These are phyloP conservation scores for Daldinia sp. DNA, from an alignment of 2,329 filamentous ascomycete species.

Conservation along the genomic window DNA sequence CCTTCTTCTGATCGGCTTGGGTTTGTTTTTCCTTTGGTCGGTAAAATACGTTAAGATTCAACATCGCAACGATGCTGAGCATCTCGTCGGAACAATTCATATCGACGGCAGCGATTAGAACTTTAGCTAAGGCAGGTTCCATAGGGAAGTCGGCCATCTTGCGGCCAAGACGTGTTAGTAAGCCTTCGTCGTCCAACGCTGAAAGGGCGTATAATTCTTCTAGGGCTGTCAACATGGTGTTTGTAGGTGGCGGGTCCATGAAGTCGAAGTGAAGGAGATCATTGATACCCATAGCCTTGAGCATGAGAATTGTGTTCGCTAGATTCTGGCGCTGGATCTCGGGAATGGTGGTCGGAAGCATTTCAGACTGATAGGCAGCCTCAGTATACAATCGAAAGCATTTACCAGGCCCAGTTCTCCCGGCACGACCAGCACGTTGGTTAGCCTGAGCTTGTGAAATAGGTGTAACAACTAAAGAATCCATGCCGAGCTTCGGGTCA, in stretches of 20 bases:
- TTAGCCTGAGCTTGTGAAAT: conserved; percentile 98
- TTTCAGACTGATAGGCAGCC: conserved; percentile 93
- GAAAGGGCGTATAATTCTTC: conserved; percentile 95
- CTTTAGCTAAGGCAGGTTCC: conserved; percentile 92
- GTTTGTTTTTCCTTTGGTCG: conserved; percentile 97
- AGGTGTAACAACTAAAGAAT: conserved; percentile 92
- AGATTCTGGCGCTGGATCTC: conserved; percentile 97
- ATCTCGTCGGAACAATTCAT: conserved; percentile 93
- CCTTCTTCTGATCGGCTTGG: conserved; percentile 96
- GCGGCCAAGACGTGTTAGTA: conserved; percentile 88
- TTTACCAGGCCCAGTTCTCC: conserved; percentile 94
- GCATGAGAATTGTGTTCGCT: conserved; percentile 92
- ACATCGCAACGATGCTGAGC: conserved; percentile 93
- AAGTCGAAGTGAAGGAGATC: conserved; percentile 98
- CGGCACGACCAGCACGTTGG: conserved; percentile 91
- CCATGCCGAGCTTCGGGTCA: conserved; percentile 97
- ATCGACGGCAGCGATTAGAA: conserved; percentile 88
- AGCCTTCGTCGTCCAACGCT: conserved; percentile 93
- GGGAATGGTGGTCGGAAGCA: conserved; percentile 94
- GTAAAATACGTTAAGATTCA: conserved; percentile 91
- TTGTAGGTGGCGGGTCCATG: conserved; percentile 97
- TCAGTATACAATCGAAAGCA: conserved; percentile 97
- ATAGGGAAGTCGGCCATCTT: conserved; percentile 99
- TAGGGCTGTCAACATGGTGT: conserved; percentile 95
- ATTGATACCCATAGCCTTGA: conserved; percentile 99